Base-by-base conservation (phyloP, 495 filamentous ascomycete genomes). In the Tetracladium marchalianum region DNA sequence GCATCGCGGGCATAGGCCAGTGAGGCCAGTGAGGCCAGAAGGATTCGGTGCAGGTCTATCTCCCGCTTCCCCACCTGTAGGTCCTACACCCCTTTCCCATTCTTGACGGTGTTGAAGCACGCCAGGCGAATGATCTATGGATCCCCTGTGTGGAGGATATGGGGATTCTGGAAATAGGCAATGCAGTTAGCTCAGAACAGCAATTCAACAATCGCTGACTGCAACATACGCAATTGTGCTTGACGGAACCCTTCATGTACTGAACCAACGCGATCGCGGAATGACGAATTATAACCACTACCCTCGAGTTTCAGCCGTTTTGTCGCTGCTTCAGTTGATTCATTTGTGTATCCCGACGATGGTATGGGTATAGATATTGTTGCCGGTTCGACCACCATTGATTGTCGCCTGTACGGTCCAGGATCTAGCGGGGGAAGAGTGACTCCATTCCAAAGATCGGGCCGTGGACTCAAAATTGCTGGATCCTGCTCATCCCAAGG, bases 401-500 rank as follows among this genome's bases (percentile, higher is more conserved):
- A 38, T 19, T 24, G 13, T 15, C 31, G 45, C 12, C 35, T 19
- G 41, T 44, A 47, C 18, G 45, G 35, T 22, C 24, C 43, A 36
- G 41, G 8, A 34, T 52, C 51, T 41, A 58, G 49, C 31, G 55
- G 51, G 24, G 55, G 55, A 8, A 58, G 39, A 27, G 31, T 16
- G 11, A 43, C 27, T 35, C 36, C 33, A 39, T 41, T 37, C 44
- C 51, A 46, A 5, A 34, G 22, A 37, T 24, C 44, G 1, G 31
- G n/a, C 5, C 13, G 13, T 35, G 24, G 47, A 38, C 37, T 12
- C 13, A 48, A 31, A 16, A 32, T 24, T 33, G 13, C 41, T 27
- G 22, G 22, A 27, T 27, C 22, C 7, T 50, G 45, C 33, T 52
- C 55, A 15, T 54, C 51, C 55, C 55, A 58, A 41, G 55, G 55